phyloP scores from a whole-genome alignment of 192 early-diverging fungal species.

The Coemansia javaensis region DNA sequence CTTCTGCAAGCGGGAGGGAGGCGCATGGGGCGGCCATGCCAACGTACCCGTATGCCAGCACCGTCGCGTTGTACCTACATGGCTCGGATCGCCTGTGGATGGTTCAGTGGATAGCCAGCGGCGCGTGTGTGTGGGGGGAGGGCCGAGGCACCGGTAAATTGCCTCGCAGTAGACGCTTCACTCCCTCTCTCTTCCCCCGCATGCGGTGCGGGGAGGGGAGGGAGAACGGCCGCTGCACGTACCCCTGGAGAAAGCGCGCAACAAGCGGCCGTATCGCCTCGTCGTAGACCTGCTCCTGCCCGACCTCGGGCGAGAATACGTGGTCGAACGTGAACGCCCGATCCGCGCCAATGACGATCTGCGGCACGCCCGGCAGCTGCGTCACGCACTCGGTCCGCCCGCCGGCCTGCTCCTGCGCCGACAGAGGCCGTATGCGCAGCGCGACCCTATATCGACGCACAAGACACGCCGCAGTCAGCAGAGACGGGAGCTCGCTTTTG shows the following conservation, averaged over 20 bases:
- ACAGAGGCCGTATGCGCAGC: conserved; percentile 44
- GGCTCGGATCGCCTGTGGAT: neutral
- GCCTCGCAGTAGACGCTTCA: neutral
- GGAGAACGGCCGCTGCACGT: too few species aligned
- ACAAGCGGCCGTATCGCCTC: conserved; percentile 50
- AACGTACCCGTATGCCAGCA: conserved; percentile 85
- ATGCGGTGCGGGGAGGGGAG: too few species aligned
- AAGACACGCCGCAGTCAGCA: neutral
- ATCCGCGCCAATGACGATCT: conserved; percentile 49
- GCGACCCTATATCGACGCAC: conserved; percentile 29
- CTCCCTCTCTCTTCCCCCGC: neutral
- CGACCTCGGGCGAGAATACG: conserved; percentile 61
- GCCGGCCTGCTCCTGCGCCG: conserved; percentile 35
- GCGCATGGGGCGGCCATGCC: too few species aligned
- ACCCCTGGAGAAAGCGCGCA: conserved; percentile 65
- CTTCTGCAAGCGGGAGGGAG: too few species aligned
- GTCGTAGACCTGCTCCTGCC: conserved; percentile 66
- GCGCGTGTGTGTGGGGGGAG: neutral
- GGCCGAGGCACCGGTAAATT: neutral
- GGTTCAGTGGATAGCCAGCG: neutral
- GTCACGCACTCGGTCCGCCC: conserved; percentile 47
- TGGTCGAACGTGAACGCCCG: conserved; percentile 66
- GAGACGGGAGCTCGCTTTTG: too few species aligned
- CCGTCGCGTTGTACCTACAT: conserved; percentile 78
- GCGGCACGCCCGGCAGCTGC: conserved; percentile 48